Base-by-base conservation (phyloP, 169 alveolate species). In the Babesia bigemina region DNA sequence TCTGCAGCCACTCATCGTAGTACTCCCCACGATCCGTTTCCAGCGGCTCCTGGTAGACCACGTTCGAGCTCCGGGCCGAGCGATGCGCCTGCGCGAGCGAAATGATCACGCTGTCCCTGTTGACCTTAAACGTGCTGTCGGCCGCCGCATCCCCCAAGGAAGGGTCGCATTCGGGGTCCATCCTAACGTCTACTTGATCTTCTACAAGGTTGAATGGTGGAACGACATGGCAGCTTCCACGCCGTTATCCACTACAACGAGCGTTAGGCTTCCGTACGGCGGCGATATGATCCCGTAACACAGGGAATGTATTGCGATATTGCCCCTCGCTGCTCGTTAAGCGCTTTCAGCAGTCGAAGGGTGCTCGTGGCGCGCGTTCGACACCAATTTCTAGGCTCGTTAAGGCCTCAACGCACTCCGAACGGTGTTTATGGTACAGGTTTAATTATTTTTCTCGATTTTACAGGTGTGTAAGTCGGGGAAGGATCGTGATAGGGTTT, bases 1-100 rank as follows among this genome's bases (percentile, higher is more conserved):
- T 83, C 36, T 66, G 81, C 53, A 83, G 52, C 90, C 90, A 83
- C 52, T 83, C 90, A 62, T 75, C 90, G 53, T 83, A 83, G 83
- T 83, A 81, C 44, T 81, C 88, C 28, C 77, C 73, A 17, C 70
- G 67, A 56, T 72, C 88, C 17, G 75, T 71, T 47, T 79, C 85
- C 17, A 72, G 79, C 22, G 75, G 88, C 65, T 74, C 77, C 55
- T 70, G 53, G 69, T 71, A 70, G 3, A 81, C 29, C 26, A 72
- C 73, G 57, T 81, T 76, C 44, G 88, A 70, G 52, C 83, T 63
- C 49, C 83, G 71, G 0, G 85, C 78, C 22, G 81, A 60, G 14
- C 88, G 61, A 60, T 71, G 88, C 63, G 88, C 72, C 21, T 81
- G 84, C 11, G 84, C 79, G 36, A 81, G 65, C 21, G 88, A 81